Evolutionary conservation across 2,329 filamentous ascomycete species (phyloP).

Genomic region (Simplicillium sp.): DNA sequence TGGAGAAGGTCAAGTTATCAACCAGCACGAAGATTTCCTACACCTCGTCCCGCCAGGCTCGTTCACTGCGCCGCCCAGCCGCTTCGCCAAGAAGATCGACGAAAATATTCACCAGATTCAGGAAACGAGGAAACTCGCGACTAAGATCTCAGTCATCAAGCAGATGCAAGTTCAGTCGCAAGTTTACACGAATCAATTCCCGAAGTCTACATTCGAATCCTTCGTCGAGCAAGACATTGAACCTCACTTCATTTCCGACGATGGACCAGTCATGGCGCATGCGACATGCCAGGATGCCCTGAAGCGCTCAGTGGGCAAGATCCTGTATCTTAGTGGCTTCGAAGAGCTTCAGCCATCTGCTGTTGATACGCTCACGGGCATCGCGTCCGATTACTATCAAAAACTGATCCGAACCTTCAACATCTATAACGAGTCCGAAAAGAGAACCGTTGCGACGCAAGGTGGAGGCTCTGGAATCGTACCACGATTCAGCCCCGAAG

Average conservation of each 20-base stretch:
- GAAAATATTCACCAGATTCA: constrained; percentile 92
- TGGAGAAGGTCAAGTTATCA: constrained; percentile 77
- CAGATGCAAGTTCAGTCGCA: constrained; percentile 98
- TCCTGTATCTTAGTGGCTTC: constrained; percentile 93
- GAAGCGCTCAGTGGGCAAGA: constrained; percentile 84
- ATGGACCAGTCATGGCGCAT: constrained; percentile 78
- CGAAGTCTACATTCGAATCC: constrained; percentile 85
- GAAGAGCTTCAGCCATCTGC: constrained; percentile 96
- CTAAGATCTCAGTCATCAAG: constrained; percentile 95
- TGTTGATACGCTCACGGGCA: constrained; percentile 79
- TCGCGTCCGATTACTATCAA: constrained; percentile 81
- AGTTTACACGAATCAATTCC: constrained; percentile 97
- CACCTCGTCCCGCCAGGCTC: constrained; percentile 64
- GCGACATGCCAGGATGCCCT: constrained; percentile 75
- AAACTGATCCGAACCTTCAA: constrained; percentile 75
- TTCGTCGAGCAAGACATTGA: constrained; percentile 82
- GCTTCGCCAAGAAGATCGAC: constrained; percentile 71
- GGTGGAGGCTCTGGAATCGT: constrained; percentile 36
- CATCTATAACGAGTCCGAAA: constrained; percentile 75
- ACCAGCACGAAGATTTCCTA: constrained; percentile 78
- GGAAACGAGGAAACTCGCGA: constrained; percentile 89
- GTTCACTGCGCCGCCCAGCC: constrained; percentile 67
- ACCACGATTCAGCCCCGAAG: constrained; percentile 69
- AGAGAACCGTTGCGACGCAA: constrained; percentile 45
- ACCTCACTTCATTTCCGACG: constrained; percentile 80